Percentiles rank a stretch among this genome's conserved stretches.
These are phyloP conservation scores for Sporothrix protearum DNA, from an alignment of 2,329 filamentous ascomycete species.

Conservation along the genomic window DNA sequence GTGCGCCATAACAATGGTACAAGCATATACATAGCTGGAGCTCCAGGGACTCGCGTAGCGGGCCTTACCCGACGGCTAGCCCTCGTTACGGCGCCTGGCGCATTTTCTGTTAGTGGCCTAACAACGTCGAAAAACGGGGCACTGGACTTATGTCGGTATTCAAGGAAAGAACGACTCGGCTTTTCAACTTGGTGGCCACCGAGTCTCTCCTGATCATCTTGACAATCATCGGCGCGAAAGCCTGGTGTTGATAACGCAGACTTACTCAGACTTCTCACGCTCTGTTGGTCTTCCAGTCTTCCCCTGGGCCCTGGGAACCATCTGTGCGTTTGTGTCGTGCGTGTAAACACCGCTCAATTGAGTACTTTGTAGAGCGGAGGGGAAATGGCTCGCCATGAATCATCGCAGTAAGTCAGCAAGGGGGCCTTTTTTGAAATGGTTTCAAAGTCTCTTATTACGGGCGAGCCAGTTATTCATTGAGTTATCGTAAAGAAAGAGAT, in stretches of 20 bases:
- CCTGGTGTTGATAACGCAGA: neutral
- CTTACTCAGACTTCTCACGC: neutral
- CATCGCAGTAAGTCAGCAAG: neutral
- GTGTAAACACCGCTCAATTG: too few species aligned
- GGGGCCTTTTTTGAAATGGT: neutral
- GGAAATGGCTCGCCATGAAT: slow-evolving; percentile 9
- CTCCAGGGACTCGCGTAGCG: neutral
- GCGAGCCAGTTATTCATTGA: too few species aligned
- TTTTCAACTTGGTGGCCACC: neutral
- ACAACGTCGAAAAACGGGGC: neutral
- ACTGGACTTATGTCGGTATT: neutral
- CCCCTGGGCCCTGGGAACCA: neutral
- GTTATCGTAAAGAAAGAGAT: too few species aligned
- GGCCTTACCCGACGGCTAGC: neutral
- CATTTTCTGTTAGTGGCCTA: neutral
- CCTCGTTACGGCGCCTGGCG: neutral
- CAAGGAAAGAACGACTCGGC: neutral
- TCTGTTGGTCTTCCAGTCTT: neutral
- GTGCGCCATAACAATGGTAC: neutral
- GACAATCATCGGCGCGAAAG: neutral
- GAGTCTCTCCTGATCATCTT: neutral
- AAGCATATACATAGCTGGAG: neutral
- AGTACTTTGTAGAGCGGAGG: too few species aligned
- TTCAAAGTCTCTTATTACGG: too few species aligned
- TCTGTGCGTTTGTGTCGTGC: neutral